These are phyloP conservation scores for Penicillium tannophilum DNA, from an alignment of 495 filamentous ascomycete genomes.

Conservation along the genomic window DNA sequence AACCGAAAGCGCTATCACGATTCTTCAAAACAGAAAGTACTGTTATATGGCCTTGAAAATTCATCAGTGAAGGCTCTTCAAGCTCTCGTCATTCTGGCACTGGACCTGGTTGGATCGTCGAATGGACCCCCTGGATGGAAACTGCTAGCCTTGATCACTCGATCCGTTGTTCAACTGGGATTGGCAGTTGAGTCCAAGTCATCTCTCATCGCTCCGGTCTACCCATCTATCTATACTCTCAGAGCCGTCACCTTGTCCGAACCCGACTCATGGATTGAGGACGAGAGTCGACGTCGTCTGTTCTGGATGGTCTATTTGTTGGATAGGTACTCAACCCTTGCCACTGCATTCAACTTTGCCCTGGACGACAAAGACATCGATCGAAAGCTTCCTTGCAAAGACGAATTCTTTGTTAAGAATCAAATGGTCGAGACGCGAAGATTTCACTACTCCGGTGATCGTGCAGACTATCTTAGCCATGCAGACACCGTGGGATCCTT, in stretches of 20 bases:
- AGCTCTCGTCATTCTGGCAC: conserved; percentile 78
- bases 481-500: conserved; percentile 84
- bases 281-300: conserved; percentile 76
- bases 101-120: conserved; percentile 76
- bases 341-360: conserved; percentile 88
- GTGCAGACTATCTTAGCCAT: conserved; percentile 64
- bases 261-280: conserved; percentile 81
- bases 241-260: conserved; percentile 81
- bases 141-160: conserved; percentile 80
- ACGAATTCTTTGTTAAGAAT: conserved; percentile 82
- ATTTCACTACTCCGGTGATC: conserved; percentile 61
- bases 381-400: conserved; percentile 79
- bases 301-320: conserved; percentile 95
- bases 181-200: conserved; percentile 79
- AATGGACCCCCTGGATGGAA: conserved; percentile 91
- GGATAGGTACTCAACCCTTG: conserved; percentile 84
- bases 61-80: conserved; percentile 85
- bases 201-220: conserved; percentile 69
- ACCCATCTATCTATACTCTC: conserved; percentile 80
- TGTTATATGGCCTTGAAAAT: conserved; percentile 83
- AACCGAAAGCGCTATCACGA: conserved; percentile 73
- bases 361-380: conserved; percentile 87
- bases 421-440: conserved; percentile 80
- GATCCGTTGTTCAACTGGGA: conserved; percentile 82
- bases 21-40: conserved; percentile 79